Evolutionary conservation across 306 rosid genomes (phyloP).

Genomic region (Cyclanthera cordifolia): DNA sequence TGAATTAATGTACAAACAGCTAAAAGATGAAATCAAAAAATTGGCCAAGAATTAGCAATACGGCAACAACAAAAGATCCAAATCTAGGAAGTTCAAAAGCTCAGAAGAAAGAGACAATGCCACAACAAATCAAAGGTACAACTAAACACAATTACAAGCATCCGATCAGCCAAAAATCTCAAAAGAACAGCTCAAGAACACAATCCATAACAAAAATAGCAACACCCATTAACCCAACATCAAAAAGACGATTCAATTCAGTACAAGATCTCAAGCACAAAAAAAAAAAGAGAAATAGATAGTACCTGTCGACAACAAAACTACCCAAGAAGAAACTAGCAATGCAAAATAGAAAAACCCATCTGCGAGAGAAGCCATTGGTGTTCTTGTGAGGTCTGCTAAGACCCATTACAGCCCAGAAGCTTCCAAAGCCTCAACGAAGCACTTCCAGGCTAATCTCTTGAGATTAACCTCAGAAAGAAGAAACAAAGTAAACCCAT

Average conservation of each 20-base stretch:
- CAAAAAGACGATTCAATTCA: slow-evolving; percentile 12
- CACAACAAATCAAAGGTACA: slow-evolving; percentile 14
- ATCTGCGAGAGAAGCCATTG: slow-evolving; percentile 45
- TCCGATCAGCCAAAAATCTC: neutral
- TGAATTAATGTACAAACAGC: too few species aligned
- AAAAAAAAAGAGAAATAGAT: neutral
- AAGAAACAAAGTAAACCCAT: neutral
- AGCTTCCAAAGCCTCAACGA: slow-evolving; percentile 22
- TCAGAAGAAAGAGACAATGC: neutral
- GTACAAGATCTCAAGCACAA: slow-evolving; percentile 14
- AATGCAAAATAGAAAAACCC: slow-evolving; percentile 44
- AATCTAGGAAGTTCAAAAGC: neutral
- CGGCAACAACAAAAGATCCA: slow-evolving; percentile 14
- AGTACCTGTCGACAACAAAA: slow-evolving; percentile 47
- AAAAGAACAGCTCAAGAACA: neutral
- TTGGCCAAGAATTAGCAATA: neutral
- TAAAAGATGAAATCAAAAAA: neutral
- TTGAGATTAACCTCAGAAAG: neutral
- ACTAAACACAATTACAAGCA: neutral
- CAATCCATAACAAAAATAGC: slow-evolving; percentile 2
- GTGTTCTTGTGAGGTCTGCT: slow-evolving; percentile 36
- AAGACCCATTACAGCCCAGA: slow-evolving; percentile 34
- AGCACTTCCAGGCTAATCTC: slow-evolving; percentile 9
- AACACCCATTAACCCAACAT: slow-evolving; percentile 7
- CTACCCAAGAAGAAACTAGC: slow-evolving; percentile 50